A percentile compares a stretch with the other conserved stretches of the same genome.
phyloP scores from a whole-genome alignment of 495 filamentous ascomycete species.

The Penicillium atrosanguineum region DNA sequence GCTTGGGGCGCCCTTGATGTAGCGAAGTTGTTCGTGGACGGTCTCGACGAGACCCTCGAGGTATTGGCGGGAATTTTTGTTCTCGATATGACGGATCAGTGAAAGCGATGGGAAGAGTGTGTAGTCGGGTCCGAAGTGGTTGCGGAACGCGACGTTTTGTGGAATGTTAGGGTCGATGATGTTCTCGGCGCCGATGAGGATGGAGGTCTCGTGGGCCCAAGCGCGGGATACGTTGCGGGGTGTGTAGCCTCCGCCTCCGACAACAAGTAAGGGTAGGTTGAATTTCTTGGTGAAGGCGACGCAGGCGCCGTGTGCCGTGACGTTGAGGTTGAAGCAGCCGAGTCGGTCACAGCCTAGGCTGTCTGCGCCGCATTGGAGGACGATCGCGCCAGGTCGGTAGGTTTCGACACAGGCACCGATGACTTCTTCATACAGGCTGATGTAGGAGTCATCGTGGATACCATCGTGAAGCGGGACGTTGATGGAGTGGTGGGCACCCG shows the following conservation, averaged over 20 bases:
- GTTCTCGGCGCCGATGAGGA: conserved; percentile 74
- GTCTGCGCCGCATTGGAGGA: conserved; percentile 95
- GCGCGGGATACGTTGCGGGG: conserved; percentile 92
- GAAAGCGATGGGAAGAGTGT: conserved; percentile 75
- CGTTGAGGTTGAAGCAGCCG: conserved; percentile 95
- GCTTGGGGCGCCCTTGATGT: conserved; percentile 79
- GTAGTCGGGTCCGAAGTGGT: conserved; percentile 76
- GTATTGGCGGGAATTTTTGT: conserved; percentile 75
- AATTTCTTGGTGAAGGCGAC: conserved; percentile 81
- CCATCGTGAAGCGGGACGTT: conserved; percentile 72
- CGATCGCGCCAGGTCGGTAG: conserved; percentile 83
- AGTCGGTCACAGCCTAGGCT: conserved; percentile 90
- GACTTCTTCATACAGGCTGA: conserved; percentile 76
- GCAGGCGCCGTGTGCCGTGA: conserved; percentile 87
- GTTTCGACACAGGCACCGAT: conserved; percentile 70
- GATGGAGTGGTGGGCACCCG: conserved; percentile 61
- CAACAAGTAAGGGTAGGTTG: conserved; percentile 75
- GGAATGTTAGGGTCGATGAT: conserved; percentile 72
- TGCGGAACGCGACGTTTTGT: conserved; percentile 67
- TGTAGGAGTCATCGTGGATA: conserved; percentile 91
- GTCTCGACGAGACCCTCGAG: conserved; percentile 70
- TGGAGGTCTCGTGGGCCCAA: conserved; percentile 93
- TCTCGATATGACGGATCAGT: conserved; percentile 65
- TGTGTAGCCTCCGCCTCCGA: conserved; percentile 97
- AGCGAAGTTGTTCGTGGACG: conserved; percentile 81